These are phyloP conservation scores for Podospora comata DNA, from an alignment of 495 filamentous ascomycete species.

Conservation along the genomic window DNA sequence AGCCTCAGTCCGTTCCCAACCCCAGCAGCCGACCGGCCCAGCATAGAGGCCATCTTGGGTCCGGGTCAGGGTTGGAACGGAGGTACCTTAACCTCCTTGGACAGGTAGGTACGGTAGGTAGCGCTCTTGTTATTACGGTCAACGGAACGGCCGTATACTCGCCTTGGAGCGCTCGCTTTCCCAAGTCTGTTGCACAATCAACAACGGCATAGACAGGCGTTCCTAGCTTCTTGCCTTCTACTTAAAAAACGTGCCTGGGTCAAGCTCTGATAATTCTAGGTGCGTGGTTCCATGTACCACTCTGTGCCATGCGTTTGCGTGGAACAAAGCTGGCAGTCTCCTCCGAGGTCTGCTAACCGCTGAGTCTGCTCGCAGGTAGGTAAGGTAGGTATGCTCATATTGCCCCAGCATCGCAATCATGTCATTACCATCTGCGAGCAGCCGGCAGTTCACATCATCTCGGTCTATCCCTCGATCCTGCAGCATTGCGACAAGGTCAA, in stretches of 20 bases:
- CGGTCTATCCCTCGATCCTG: conserved; percentile 34
- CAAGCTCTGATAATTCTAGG: too few species aligned
- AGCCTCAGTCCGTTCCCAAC: neutral
- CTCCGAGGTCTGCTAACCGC: too few species aligned
- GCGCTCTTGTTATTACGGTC: neutral
- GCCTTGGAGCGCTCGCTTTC: neutral
- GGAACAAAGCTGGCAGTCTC: too few species aligned
- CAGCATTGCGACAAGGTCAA: conserved; percentile 30
- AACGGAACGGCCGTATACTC: neutral
- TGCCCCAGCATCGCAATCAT: neutral
- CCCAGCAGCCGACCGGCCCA: too few species aligned
- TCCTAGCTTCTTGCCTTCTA: neutral
- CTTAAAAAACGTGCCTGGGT: neutral
- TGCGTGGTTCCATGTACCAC: neutral
- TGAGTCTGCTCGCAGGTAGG: too few species aligned
- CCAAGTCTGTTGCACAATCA: neutral
- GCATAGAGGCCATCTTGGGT: too few species aligned
- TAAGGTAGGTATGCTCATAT: too few species aligned
- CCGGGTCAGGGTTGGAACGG: too few species aligned
- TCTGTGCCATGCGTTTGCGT: neutral
- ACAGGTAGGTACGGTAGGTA: too few species aligned
- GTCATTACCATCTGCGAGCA: conserved; percentile 22
- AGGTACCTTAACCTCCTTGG: too few species aligned
- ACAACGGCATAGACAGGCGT: neutral
- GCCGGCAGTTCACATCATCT: conserved; percentile 33